These are phyloP conservation scores for Neurospora intermedia DNA, from an alignment of 495 filamentous ascomycete genomes.

Conservation along the genomic window DNA sequence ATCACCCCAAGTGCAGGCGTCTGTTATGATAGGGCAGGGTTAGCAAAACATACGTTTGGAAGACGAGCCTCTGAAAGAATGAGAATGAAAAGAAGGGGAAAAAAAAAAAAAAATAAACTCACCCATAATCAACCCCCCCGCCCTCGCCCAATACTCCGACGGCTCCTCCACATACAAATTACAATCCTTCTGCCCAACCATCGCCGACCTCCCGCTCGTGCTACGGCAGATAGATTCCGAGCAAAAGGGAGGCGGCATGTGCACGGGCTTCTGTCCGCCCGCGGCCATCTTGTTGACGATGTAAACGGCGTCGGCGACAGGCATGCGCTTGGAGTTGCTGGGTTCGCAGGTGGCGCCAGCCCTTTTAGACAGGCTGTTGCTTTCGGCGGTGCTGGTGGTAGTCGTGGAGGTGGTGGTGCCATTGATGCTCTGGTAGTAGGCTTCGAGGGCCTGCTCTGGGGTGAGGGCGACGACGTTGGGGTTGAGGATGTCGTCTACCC, in stretches of 20 bases:
- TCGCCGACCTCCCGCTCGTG: background rate
- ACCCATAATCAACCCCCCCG: background rate
- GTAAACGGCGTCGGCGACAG: background rate
- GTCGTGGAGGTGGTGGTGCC: background rate
- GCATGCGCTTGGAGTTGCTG: background rate
- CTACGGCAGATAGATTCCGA: background rate
- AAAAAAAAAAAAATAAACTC: background rate
- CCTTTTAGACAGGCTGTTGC: background rate
- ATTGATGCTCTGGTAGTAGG: background rate
- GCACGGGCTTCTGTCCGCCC: background rate
- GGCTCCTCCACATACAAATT: background rate
- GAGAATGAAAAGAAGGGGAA: background rate
- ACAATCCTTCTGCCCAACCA: background rate
- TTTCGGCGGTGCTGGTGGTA: no score
- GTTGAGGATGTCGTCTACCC: background rate
- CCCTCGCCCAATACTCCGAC: background rate
- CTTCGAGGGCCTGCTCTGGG: background rate
- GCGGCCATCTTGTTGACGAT: background rate
- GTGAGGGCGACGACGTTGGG: background rate
- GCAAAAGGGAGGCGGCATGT: background rate
- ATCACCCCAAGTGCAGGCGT: background rate
- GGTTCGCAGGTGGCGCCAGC: background rate
- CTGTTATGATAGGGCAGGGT: background rate
- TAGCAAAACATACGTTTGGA: background rate
- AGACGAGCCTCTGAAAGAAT: no score